Evolutionary conservation across 2,329 filamentous ascomycete species (phyloP).

Genomic region (Phyllosticta paracitricarpa): DNA sequence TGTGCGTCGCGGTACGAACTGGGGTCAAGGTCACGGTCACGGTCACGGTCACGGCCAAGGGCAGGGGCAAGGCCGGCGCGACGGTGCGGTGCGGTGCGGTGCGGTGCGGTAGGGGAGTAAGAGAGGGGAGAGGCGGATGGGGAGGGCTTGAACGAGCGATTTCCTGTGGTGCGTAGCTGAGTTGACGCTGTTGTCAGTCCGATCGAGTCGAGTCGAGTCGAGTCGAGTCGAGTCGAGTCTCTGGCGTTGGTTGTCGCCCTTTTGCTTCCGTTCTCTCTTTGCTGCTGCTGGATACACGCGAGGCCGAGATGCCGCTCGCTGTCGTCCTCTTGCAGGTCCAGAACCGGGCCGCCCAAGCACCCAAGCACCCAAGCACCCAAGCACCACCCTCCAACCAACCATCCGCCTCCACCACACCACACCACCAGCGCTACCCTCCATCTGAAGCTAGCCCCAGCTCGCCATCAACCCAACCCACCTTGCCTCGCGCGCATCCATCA

Average conservation of each 20-base stretch:
- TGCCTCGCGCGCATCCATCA: background rate
- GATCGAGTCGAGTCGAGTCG: too few species aligned
- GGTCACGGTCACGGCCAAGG: background rate
- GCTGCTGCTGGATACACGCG: background rate
- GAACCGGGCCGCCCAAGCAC: background rate
- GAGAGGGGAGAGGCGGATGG: background rate
- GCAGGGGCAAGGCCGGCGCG: background rate
- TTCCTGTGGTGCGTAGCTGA: too few species aligned
- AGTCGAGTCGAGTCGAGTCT: background rate
- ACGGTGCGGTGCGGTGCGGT: background rate
- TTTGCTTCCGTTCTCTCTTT: background rate
- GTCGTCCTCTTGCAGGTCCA: background rate
- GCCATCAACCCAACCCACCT: slow-evolving; percentile 2
- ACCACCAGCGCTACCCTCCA: background rate
- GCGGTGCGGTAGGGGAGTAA: background rate
- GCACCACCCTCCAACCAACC: background rate
- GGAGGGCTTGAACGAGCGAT: background rate
- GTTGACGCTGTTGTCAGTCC: too few species aligned
- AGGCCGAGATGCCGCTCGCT: background rate
- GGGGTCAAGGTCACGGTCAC: background rate
- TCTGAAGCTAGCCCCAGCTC: background rate
- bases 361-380: background rate
- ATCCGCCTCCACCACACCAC: background rate
- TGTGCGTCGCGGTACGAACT: background rate
- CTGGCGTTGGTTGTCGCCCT: too few species aligned